Percentiles rank a stretch among this genome's conserved stretches.
phyloP scores from a whole-genome alignment of 257 asterid species.

The Mentha longifolia region DNA sequence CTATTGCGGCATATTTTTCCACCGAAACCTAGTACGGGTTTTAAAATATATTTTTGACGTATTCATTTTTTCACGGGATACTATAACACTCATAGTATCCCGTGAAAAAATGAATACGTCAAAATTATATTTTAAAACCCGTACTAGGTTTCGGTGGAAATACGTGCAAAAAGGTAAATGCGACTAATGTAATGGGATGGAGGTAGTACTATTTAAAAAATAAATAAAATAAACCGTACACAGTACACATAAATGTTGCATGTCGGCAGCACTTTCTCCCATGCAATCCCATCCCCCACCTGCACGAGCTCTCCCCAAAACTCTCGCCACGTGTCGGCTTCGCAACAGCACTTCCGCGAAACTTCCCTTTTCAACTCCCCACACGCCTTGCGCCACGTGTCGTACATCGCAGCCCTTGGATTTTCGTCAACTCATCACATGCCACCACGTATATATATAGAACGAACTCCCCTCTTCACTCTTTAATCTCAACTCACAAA shows the following conservation, averaged over 20 bases:
- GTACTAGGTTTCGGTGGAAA: too few relatives aligned
- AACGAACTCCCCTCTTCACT: background rate
- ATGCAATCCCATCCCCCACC: constrained; percentile 27
- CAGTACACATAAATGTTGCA: constrained; percentile 9
- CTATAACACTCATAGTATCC: too few relatives aligned
- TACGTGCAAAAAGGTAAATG: too few relatives aligned
- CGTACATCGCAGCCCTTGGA: background rate
- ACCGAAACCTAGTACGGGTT: too few relatives aligned
- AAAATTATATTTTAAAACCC: too few relatives aligned
- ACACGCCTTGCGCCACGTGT: constrained; percentile 32
- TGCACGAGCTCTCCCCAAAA: constrained; percentile 34
- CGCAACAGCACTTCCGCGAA: constrained; percentile 31
- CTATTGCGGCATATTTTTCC: too few relatives aligned
- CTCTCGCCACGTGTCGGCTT: constrained; percentile 38
- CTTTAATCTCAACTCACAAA: background rate
- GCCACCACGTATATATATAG: constrained; percentile 44
- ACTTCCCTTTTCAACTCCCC: background rate
- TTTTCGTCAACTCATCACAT: constrained; percentile 23
- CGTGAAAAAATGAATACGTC: too few relatives aligned
- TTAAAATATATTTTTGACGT: too few relatives aligned
- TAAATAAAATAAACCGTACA: background rate
- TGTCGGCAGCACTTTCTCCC: constrained; percentile 66
- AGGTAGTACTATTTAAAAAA: too few relatives aligned
- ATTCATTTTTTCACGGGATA: too few relatives aligned
- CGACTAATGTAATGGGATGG: too few relatives aligned